A percentile compares a stretch with the other conserved stretches of the same genome.
These are phyloP conservation scores for Babesia gibsoni DNA, from an alignment of 169 alveolate genomes.

Conservation along the genomic window DNA sequence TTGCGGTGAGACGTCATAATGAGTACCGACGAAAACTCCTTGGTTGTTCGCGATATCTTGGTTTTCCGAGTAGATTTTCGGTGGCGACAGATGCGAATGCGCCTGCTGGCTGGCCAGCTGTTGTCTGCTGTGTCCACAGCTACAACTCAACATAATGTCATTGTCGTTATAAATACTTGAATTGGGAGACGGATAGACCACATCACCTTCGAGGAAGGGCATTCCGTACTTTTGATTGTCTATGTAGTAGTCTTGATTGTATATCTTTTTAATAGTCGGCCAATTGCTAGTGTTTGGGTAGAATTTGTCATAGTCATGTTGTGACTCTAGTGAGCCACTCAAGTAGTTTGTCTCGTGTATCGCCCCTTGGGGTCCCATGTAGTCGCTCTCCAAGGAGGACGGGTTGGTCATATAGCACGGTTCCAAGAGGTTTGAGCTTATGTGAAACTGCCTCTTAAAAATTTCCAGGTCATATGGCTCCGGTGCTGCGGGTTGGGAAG, in stretches of 20 bases:
- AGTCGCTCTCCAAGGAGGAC: conserved; percentile 3
- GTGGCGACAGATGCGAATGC: background rate
- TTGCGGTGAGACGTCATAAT: conserved; percentile 5
- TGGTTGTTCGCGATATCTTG: background rate
- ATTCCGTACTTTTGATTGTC: conserved; percentile 14
- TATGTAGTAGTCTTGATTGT: conserved; percentile 28
- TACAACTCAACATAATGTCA: background rate
- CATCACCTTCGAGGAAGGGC: conserved; percentile 30
- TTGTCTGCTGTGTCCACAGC: background rate
- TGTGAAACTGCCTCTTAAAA: conserved; percentile 5
- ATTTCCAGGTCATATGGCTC: conserved; percentile 12
- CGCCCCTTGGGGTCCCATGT: background rate
- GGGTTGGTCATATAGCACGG: conserved; percentile 16
- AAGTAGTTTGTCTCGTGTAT: conserved; percentile 23
- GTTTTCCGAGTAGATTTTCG: background rate
- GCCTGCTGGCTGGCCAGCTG: background rate
- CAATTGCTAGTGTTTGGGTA: conserved; percentile 18
- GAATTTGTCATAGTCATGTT: conserved; percentile 27
- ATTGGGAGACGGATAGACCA: conserved; percentile 2
- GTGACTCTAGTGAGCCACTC: conserved; percentile 33
- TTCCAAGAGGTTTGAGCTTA: conserved; percentile 4
- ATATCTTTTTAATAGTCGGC: background rate
- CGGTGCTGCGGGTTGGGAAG: background rate
- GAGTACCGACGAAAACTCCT: background rate
- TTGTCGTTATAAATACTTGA: background rate